A percentile compares a stretch with the other conserved stretches of the same genome.
phyloP scores from a whole-genome alignment of 305 asterid genomes.

The Solanum hybrid region DNA sequence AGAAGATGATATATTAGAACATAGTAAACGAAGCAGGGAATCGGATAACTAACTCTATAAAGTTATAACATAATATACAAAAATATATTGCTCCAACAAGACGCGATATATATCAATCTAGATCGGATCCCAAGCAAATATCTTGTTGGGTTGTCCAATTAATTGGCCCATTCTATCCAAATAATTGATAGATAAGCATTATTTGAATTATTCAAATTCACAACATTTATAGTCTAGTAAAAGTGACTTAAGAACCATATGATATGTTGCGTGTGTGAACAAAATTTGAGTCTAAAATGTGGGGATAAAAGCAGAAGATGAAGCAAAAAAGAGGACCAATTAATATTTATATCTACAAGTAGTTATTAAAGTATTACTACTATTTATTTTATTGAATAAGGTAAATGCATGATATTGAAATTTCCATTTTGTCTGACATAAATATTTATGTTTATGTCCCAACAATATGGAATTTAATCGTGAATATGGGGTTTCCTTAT shows the following conservation, averaged over 20 bases:
- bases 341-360: background rate
- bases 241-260: background rate
- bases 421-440: background rate
- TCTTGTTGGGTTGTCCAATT: too few relatives aligned
- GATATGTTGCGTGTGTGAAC: background rate
- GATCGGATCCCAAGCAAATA: background rate
- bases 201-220: background rate
- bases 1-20: background rate
- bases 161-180: too few relatives aligned
- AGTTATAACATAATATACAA: background rate
- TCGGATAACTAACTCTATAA: background rate
- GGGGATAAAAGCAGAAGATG: background rate
- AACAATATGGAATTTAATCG: background rate
- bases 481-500: constrained; percentile 2
- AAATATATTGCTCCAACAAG: too few relatives aligned
- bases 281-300: background rate
- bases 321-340: background rate
- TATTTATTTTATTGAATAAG: background rate
- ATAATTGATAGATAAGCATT: too few relatives aligned
- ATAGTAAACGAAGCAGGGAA: background rate
- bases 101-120: too few relatives aligned
- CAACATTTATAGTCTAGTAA: background rate
- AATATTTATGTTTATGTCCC: background rate
- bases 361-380: background rate
- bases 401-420: background rate